Evolutionary conservation across 2,329 filamentous ascomycete species (phyloP).

Genomic region (Epichloe bromicola): DNA sequence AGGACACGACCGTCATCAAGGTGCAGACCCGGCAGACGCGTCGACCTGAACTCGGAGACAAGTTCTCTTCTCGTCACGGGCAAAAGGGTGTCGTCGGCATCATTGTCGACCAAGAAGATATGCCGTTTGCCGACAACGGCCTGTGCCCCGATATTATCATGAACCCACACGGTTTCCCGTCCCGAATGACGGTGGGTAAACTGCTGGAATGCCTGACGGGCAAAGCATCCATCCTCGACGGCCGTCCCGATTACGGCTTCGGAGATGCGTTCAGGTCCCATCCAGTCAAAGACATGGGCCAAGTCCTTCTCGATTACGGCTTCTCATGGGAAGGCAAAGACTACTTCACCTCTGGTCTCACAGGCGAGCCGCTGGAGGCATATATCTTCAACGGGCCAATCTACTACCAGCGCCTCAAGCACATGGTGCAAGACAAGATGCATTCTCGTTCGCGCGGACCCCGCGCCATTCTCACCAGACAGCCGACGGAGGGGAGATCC

Average conservation of each 20-base stretch:
- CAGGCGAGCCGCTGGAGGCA: slow-evolving; percentile 81
- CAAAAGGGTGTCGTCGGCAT: slow-evolving; percentile 97
- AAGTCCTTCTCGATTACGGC: slow-evolving; percentile 71
- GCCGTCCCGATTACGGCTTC: slow-evolving; percentile 75
- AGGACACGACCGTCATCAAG: slow-evolving; percentile 78
- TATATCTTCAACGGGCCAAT: slow-evolving; percentile 99
- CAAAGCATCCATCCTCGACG: slow-evolving; percentile 80
- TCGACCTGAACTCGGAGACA: slow-evolving; percentile 89
- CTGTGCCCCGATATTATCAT: slow-evolving; percentile 98
- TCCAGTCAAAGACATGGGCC: slow-evolving; percentile 78
- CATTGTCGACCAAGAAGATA: slow-evolving; percentile 90
- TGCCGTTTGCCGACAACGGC: slow-evolving; percentile 87
- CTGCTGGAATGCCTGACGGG: slow-evolving; percentile 90
- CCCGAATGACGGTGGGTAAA: slow-evolving; percentile 98
- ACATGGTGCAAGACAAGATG: slow-evolving; percentile 99
- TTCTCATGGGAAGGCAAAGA: slow-evolving; percentile 98
- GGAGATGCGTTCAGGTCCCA: slow-evolving; percentile 71
- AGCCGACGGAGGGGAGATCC: slow-evolving; percentile 93
- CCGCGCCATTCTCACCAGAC: slow-evolving; percentile 79
- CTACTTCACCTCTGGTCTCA: slow-evolving; percentile 89
- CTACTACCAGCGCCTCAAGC: slow-evolving; percentile 98
- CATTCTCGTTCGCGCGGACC: slow-evolving; percentile 87
- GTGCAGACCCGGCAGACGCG: slow-evolving; percentile 93
- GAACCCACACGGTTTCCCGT: slow-evolving; percentile 99
- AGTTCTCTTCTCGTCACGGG: slow-evolving; percentile 95